These are phyloP conservation scores for Pseudozyma hubeiensis DNA, from an alignment of 1,284 basidiomycete species.

Conservation along the genomic window DNA sequence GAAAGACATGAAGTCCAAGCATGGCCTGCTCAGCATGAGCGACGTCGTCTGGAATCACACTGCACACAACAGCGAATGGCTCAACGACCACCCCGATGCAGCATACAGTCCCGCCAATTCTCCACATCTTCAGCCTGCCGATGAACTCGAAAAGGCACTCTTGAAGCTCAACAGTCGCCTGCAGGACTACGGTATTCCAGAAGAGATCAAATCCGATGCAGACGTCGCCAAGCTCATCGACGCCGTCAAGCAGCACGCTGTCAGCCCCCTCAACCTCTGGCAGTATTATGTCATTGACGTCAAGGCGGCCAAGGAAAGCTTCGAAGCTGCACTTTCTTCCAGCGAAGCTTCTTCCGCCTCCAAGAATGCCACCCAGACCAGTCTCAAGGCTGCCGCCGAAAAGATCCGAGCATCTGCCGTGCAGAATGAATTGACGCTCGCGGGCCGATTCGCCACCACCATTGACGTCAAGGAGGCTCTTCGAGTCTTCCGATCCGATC, in stretches of 20 bases:
- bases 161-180: conserved; percentile 48
- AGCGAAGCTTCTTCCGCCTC: conserved; percentile 15
- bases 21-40: conserved; percentile 62
- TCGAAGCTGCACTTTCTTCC: conserved; percentile 27
- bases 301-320: conserved; percentile 36
- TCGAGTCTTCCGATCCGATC: conserved; percentile 33
- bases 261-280: conserved; percentile 58
- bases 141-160: conserved; percentile 59
- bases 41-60: conserved; percentile 65
- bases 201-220: conserved; percentile 43
- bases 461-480: conserved; percentile 42
- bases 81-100: conserved; percentile 63
- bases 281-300: conserved; percentile 63
- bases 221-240: conserved; percentile 54
- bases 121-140: conserved; percentile 61
- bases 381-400: conserved; percentile 31
- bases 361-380: conserved; percentile 2
- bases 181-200: conserved; percentile 38
- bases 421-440: conserved; percentile 50
- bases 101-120: conserved; percentile 63
- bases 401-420: conserved; percentile 47
- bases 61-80: conserved; percentile 59
- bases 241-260: conserved; percentile 53
- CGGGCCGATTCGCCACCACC: conserved; percentile 51
- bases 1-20: conserved; percentile 48